Evolutionary conservation across 495 filamentous ascomycete genomes (phyloP).

Genomic region (Choiromyces venosus): DNA sequence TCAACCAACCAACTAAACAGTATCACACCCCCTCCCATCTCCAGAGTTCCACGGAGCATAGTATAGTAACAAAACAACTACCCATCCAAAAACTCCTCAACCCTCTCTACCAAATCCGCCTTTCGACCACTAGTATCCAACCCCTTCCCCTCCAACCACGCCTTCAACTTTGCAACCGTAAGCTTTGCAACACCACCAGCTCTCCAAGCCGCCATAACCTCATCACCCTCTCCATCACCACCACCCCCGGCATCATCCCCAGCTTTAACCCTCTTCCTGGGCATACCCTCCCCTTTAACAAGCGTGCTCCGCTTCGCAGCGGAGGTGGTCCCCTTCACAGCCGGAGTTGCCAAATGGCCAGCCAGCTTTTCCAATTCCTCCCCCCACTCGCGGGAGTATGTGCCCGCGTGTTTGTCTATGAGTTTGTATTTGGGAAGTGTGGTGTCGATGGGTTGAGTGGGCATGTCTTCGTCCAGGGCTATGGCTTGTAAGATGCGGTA

Average conservation of each 20-base stretch:
- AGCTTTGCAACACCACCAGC: slow-evolving; percentile 51
- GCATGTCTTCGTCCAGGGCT: slow-evolving; percentile 86
- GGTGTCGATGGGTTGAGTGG: slow-evolving; percentile 71
- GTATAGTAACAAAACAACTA: slow-evolving; percentile 40
- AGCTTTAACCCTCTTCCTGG: slow-evolving; percentile 42
- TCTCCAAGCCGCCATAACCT: slow-evolving; percentile 58
- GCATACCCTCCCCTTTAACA: slow-evolving; percentile 49
- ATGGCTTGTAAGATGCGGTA: slow-evolving; percentile 90
- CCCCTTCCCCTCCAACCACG: slow-evolving; percentile 58
- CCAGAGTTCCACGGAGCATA: too few relatives aligned
- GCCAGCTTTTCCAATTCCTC: slow-evolving; percentile 55
- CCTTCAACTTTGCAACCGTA: slow-evolving; percentile 65
- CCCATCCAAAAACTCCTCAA: slow-evolving; percentile 70
- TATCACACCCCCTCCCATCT: too few relatives aligned
- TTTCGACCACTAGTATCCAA: slow-evolving; percentile 66
- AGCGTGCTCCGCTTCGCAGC: slow-evolving; percentile 35
- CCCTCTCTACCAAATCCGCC: slow-evolving; percentile 66
- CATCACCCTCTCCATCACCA: slow-evolving; percentile 43
- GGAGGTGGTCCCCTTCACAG: slow-evolving; percentile 2
- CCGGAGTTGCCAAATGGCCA: neutral
- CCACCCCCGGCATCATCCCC: slow-evolving; percentile 50
- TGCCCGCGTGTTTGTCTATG: slow-evolving; percentile 80
- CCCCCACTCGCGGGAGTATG: slow-evolving; percentile 71
- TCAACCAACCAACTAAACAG: too few relatives aligned
- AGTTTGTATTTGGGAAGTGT: slow-evolving; percentile 75